phyloP scores from a whole-genome alignment of 2,329 filamentous ascomycete species.

The Talaromyces sp. region DNA sequence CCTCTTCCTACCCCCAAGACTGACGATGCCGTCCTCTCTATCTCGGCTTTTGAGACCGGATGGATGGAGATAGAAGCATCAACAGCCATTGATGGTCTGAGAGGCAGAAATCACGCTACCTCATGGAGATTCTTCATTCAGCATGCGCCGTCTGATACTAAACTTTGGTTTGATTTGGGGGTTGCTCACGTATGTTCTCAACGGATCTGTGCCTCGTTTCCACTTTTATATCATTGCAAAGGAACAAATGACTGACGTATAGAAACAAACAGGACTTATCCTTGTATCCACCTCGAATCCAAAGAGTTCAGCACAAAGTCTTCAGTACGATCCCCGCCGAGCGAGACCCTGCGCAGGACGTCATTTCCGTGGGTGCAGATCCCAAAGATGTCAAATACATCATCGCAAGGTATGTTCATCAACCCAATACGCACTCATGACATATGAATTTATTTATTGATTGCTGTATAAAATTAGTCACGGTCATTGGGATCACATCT shows the following conservation, averaged over 20 bases:
- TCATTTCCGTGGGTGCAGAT: constrained; percentile 5
- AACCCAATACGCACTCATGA: background rate
- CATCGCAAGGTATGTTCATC: background rate
- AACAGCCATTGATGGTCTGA: constrained; percentile 5
- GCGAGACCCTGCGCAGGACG: constrained; percentile 8
- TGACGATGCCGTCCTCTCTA: constrained; percentile 6
- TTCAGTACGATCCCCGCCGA: constrained; percentile 2
- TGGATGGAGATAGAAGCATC: constrained; percentile 11
- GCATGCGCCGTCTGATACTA: constrained; percentile 3
- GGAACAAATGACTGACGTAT: background rate
- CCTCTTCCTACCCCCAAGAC: background rate
- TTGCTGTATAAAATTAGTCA: background rate
- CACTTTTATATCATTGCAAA: background rate
- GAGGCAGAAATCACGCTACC: background rate
- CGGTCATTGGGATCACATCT: constrained; percentile 12
- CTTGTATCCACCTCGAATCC: constrained; percentile 3
- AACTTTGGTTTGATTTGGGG: constrained; percentile 9
- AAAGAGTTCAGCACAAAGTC: constrained; percentile 7
- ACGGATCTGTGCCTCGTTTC: background rate
- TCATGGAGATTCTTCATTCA: constrained; percentile 13
- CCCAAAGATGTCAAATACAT: constrained; percentile 14
- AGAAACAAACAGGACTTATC: constrained; percentile 1
- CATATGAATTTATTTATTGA: background rate
- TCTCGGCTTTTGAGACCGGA: constrained; percentile 3
- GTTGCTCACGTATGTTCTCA: constrained; percentile 5